These are phyloP conservation scores for Backusella liffmaniae DNA, from an alignment of 192 early-diverging fungal species.

Conservation along the genomic window DNA sequence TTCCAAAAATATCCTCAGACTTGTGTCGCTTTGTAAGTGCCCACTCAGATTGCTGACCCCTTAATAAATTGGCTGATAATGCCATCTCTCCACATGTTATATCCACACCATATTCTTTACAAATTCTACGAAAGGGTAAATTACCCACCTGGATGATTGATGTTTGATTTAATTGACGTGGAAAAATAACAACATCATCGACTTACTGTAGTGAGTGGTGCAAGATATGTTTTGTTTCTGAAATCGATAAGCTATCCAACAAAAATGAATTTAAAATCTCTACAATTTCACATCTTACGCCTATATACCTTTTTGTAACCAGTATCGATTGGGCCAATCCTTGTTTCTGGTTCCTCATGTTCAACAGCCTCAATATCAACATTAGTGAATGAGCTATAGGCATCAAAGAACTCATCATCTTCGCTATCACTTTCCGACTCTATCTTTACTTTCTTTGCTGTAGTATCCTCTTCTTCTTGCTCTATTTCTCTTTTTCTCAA, in stretches of 20 bases:
- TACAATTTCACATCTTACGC: no score
- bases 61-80: constrained; percentile 61
- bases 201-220: constrained; percentile 87
- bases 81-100: constrained; percentile 99
- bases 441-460: neutral
- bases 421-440: constrained; percentile 5
- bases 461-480: neutral
- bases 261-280: no score
- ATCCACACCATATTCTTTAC: constrained; percentile 92
- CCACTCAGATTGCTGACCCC: constrained; percentile 73
- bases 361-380: neutral
- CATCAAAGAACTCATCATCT: constrained; percentile 13
- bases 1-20: constrained; percentile 89
- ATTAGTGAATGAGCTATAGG: constrained; percentile 14
- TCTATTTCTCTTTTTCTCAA: constrained; percentile 19
- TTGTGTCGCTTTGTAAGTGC: constrained; percentile 80
- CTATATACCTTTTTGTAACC: constrained; percentile 51
- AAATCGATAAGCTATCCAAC: constrained; percentile 56
- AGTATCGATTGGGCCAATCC: constrained; percentile 42
- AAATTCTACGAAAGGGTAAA: constrained; percentile 92
- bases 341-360: constrained; percentile 9
- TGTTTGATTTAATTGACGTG: neutral
- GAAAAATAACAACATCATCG: no score
- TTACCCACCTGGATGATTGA: constrained; percentile 66
- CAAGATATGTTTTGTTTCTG: constrained; percentile 87